Percentiles rank a stretch among this genome's conserved stretches.
These are phyloP conservation scores for Sicyos baderoa DNA, from an alignment of 306 rosid species.

Conservation along the genomic window DNA sequence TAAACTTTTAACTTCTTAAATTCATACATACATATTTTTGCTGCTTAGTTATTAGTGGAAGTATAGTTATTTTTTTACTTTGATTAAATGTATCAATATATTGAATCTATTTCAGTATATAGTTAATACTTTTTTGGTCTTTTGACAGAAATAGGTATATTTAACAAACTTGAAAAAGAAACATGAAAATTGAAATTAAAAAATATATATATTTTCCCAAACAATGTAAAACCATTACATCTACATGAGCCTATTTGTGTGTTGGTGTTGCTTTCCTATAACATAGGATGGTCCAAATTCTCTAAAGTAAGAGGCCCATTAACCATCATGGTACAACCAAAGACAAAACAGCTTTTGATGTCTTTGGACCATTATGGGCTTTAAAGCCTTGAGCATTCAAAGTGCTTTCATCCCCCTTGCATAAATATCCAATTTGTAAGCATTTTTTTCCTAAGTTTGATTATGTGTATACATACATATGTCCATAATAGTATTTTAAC, in stretches of 20 bases:
- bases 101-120: no score
- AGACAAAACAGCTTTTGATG: not conserved
- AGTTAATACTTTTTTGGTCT: not conserved
- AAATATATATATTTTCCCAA: not conserved
- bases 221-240: not conserved
- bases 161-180: not conserved
- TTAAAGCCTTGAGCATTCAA: not conserved
- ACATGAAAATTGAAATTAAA: not conserved
- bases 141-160: no score
- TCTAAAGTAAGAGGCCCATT: not conserved
- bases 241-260: not conserved
- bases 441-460: no score
- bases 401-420: not conserved
- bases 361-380: conserved; percentile 12
- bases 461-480: no score
- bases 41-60: no score
- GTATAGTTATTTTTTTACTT: no score
- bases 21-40: no score
- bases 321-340: not conserved
- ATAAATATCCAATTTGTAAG: not conserved
- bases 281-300: conserved; percentile 7
- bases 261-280: not conserved
- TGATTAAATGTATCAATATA: no score
- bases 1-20: no score
- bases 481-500: no score